These are phyloP conservation scores for Aegilops longissima DNA, from an alignment of 176 grass and related monocot genomes.

Conservation along the genomic window DNA sequence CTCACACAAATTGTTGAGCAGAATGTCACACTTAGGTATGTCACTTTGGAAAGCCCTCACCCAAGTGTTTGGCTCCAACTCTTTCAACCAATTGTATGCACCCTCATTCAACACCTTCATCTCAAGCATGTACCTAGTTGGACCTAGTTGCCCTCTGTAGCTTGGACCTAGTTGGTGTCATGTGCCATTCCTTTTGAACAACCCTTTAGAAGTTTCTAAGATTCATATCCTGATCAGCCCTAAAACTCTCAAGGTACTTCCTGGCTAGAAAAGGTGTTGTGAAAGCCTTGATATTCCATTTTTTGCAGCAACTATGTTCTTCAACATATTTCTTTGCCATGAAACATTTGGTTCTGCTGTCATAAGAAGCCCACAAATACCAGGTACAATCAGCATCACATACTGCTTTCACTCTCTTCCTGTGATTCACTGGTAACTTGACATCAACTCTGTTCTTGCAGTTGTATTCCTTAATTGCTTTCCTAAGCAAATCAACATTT, in stretches of 20 bases:
- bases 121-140: neutral
- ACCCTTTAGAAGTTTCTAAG: neutral
- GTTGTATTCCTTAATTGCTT: neutral
- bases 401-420: too few relatives aligned
- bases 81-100: too few relatives aligned
- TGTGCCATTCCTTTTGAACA: neutral
- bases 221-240: neutral
- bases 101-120: too few relatives aligned
- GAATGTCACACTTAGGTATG: too few relatives aligned
- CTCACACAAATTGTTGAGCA: too few relatives aligned
- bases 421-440: neutral
- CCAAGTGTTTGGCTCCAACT: too few relatives aligned
- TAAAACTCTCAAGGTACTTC: neutral
- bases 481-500: neutral
- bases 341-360: neutral
- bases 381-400: too few relatives aligned
- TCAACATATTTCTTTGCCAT: neutral
- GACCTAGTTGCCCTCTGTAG: neutral
- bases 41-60: too few relatives aligned
- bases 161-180: neutral
- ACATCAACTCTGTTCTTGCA: neutral
- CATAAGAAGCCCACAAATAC: too few relatives aligned
- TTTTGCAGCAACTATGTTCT: neutral
- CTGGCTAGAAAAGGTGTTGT: neutral
- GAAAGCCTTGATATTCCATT: neutral